Evolutionary conservation across 306 rosid genomes (phyloP), one percentile per base, ranked within the genome.

Genomic region (Acacia acuminata): DNA sequence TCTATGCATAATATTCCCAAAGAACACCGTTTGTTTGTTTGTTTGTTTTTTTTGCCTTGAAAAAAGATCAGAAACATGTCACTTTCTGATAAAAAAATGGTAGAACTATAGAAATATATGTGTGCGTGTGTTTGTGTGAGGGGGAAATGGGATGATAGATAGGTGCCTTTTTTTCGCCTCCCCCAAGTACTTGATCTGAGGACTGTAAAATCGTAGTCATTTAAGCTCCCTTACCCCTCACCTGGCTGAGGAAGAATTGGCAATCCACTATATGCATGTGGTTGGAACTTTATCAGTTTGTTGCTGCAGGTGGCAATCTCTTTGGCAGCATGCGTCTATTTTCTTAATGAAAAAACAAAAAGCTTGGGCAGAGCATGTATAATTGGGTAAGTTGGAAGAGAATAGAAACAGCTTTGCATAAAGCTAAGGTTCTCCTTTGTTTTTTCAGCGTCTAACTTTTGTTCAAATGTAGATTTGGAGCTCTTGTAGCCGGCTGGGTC

Each of bases 301-400:
- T 81, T 83, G 67, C 65, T 76, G 81, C 90, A 96, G 98, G 99
- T 96, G 64, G 99, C 99, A 71, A 88, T 96, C 71, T 96, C 98
- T 80, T 82, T 96, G 89, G 98, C 97, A 58, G 98, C 99, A 71
- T 92, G 99, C 97, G 89, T 96, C 89, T 96, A 94, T 85, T 94
- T 96, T 85, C 97, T 96, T n/a, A 92, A 94, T 12, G 99, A 96
- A 86, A 96, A 96, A 89, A 94, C 97, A 4, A 92, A 96, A 88
- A 96, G 97, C 90, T 65, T 94, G 91, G 91, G 79, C 36, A 93
- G 99, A 84, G 97, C 99, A 10, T 91, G 40, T 85, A 77, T 92
- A 17, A 92, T 94, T 38, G 98, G 99, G 99, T 94, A 85, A 79
- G 90, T 82, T 40, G 12, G 9, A 34, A 61, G 53, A 42, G 34